Conservation (phyloP, 768 basidiomycete genomes). For the Phylloporus sp. region DNA sequence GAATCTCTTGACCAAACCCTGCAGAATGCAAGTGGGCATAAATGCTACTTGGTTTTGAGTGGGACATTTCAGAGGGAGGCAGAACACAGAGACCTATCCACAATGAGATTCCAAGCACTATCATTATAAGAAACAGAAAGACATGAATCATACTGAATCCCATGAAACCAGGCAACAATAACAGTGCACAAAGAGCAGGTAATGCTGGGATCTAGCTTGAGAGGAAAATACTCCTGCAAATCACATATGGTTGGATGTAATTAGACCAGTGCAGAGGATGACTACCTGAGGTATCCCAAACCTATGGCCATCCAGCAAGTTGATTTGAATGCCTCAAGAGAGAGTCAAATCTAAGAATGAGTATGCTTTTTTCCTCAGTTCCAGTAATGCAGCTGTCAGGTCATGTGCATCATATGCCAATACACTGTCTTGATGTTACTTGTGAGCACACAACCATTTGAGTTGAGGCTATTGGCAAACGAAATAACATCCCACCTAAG, state of each 20-base stretch:
- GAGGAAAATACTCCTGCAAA: conserved; percentile 72
- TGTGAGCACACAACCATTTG: conserved; percentile 1
- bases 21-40: conserved; percentile 64
- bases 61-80: conserved; percentile 38
- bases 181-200: conserved; percentile 41
- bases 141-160: conserved; percentile 71
- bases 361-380: conserved; percentile 35
- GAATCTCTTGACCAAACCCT: conserved; percentile 81
- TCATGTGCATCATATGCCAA: conserved; percentile 59
- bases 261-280: not conserved
- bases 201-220: conserved; percentile 50
- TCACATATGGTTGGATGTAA: not conserved
- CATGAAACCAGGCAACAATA: conserved; percentile 80
- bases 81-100: conserved; percentile 47
- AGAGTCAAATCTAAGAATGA: conserved; percentile 17
- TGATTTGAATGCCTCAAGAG: not conserved
- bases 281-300: conserved; percentile 76
- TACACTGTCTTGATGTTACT: conserved; percentile 27
- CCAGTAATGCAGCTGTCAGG: conserved; percentile 59
- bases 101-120: not conserved
- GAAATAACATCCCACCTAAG: conserved; percentile 84
- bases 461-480: conserved; percentile 89
- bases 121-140: not conserved
- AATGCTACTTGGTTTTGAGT: conserved; percentile 46
- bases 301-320: conserved; percentile 46